These are phyloP conservation scores for Platanthera guangdongensis DNA, from an alignment of 106 monocot species.

Conservation along the genomic window DNA sequence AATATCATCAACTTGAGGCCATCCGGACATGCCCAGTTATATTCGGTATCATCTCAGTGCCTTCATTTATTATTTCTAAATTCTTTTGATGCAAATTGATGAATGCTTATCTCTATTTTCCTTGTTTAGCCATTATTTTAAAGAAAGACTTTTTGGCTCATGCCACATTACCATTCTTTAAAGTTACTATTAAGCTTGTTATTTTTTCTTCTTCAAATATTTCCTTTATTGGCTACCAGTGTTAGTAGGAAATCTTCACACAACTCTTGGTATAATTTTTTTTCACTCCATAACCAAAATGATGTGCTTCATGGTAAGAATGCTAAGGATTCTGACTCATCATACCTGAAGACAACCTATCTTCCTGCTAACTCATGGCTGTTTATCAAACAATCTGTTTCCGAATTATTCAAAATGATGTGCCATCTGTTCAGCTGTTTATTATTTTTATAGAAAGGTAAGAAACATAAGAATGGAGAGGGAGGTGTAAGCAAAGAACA, in stretches of 20 bases:
- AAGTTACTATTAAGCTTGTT: background rate
- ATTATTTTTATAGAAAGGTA: background rate
- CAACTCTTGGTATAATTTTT: background rate
- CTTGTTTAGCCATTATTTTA: background rate
- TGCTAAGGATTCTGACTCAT: background rate
- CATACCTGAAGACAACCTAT: background rate
- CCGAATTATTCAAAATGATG: background rate
- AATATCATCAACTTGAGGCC: slow-evolving; percentile 81
- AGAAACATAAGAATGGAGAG: background rate
- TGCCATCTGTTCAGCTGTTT: background rate
- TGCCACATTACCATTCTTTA: background rate
- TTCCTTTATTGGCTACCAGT: background rate
- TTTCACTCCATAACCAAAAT: background rate
- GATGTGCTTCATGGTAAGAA: background rate
- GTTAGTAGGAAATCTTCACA: background rate
- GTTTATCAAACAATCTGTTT: background rate
- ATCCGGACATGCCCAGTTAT: slow-evolving; percentile 34
- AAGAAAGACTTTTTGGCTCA: background rate
- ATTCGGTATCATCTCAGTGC: slow-evolving; percentile 15
- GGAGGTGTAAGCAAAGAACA: background rate
- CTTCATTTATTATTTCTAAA: background rate
- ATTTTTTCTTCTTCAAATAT: background rate
- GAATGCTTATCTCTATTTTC: background rate
- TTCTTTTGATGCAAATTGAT: too few relatives aligned
- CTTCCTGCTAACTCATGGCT: background rate